Conservation (phyloP, 495 filamentous ascomycete genomes). For the Aspergillus diversus region DNA sequence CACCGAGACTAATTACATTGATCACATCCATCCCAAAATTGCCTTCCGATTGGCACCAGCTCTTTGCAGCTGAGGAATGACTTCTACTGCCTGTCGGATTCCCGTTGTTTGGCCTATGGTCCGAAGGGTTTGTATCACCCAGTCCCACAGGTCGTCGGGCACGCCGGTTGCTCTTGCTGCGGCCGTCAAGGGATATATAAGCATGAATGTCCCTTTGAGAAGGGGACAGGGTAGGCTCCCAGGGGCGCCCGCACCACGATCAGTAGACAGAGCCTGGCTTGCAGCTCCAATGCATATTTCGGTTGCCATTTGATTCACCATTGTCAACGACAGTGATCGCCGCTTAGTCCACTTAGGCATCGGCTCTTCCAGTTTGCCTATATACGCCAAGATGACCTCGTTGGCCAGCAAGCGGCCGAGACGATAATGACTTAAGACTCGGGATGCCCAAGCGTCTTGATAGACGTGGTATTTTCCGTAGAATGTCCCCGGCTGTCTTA, state of each 20-base stretch:
- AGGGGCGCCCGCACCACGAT: neutral
- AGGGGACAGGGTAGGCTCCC: neutral
- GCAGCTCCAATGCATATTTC: conserved; percentile 12
- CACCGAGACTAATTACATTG: neutral
- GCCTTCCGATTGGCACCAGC: conserved; percentile 1
- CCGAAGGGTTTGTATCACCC: conserved; percentile 8
- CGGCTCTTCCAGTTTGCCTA: neutral
- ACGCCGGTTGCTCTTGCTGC: conserved; percentile 15
- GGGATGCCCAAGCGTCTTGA: conserved; percentile 12
- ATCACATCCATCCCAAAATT: neutral
- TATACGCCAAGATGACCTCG: conserved; percentile 14
- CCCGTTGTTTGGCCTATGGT: conserved; percentile 2
- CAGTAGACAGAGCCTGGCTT: conserved; percentile 8
- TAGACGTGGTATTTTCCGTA: conserved; percentile 15
- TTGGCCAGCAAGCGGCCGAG: conserved; percentile 16
- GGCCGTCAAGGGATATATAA: conserved; percentile 7
- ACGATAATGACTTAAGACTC: conserved; percentile 5
- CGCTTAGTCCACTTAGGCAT: conserved; percentile 2
- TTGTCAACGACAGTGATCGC: neutral
- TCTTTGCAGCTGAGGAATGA: conserved; percentile 13
- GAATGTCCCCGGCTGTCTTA: conserved; percentile 3
- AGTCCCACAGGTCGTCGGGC: conserved; percentile 4
- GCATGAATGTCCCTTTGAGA: conserved; percentile 11
- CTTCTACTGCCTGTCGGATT: conserved; percentile 8
- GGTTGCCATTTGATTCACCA: conserved; percentile 13